These are phyloP conservation scores for Lactarius sp. DNA, from an alignment of 768 basidiomycete genomes.

Conservation along the genomic window DNA sequence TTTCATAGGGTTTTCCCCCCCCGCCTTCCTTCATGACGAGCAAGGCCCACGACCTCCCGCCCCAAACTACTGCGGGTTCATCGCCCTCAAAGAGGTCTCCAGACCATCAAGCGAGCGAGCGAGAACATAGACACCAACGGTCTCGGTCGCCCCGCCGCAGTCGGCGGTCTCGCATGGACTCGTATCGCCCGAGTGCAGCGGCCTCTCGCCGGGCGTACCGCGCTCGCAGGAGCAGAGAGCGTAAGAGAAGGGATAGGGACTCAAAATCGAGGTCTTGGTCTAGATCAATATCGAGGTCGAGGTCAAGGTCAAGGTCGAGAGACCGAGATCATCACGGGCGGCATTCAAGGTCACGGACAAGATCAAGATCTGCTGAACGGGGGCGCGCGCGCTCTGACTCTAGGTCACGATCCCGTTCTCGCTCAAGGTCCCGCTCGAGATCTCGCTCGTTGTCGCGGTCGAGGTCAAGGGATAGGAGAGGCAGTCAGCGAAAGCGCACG, in stretches of 20 bases:
- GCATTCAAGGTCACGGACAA: conserved; percentile 21
- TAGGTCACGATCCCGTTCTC: conserved; percentile 30
- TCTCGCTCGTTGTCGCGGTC: conserved; percentile 20
- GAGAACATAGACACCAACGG: conserved; percentile 14
- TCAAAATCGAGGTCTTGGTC: conserved; percentile 21
- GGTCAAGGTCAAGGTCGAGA: conserved; percentile 33
- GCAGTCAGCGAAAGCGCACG: conserved; percentile 44
- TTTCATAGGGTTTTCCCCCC: not conserved
- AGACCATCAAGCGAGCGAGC: conserved; percentile 9
- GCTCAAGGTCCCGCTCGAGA: conserved; percentile 22
- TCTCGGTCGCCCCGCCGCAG: conserved; percentile 21
- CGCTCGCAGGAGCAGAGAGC: conserved; percentile 21
- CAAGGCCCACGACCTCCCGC: conserved; percentile 17
- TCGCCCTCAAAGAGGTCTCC: conserved; percentile 12
- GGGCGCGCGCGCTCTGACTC: conserved; percentile 21
- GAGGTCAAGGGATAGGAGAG: conserved; percentile 27
- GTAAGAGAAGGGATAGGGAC: conserved; percentile 3
- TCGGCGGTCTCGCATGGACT: conserved; percentile 22
- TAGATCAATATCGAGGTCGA: conserved; percentile 15
- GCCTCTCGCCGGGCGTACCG: conserved; percentile 20
- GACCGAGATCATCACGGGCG: conserved; percentile 30
- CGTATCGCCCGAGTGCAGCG: conserved; percentile 20
- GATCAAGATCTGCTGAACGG: conserved; percentile 19
- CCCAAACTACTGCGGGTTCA: conserved; percentile 9
- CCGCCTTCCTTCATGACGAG: conserved; percentile 16